Conservation (phyloP, 495 filamentous ascomycete species). For the Apodospora peruviana region DNA sequence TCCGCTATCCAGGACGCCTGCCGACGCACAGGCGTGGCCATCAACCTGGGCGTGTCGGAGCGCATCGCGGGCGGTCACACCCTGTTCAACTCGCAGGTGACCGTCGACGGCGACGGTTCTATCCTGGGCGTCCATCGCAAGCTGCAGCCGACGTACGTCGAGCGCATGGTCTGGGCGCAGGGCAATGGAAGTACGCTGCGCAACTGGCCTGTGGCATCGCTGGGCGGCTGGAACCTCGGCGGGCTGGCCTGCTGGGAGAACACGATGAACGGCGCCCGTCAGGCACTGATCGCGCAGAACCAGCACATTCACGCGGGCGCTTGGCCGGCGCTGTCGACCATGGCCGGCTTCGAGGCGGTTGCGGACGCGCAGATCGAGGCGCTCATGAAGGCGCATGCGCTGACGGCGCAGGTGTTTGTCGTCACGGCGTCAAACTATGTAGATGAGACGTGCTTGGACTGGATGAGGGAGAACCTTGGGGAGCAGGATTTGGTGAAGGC, state of each 20-base stretch:
- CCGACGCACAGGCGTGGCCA: conserved; percentile 19
- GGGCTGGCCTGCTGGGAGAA: conserved; percentile 47
- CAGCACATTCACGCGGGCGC: conserved; percentile 36
- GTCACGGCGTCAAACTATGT: conserved; percentile 35
- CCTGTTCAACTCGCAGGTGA: conserved; percentile 39
- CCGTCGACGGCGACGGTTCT: conserved; percentile 31
- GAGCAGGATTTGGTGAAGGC: conserved; percentile 33
- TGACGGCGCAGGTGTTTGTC: conserved; percentile 38
- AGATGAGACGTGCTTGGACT: conserved; percentile 32
- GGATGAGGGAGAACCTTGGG: conserved; percentile 37
- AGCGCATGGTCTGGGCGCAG: conserved; percentile 40
- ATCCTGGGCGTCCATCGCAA: conserved; percentile 44
- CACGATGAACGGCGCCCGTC: conserved; percentile 39
- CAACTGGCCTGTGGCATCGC: conserved; percentile 5
- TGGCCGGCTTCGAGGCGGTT: conserved; percentile 28
- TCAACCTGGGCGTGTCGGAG: conserved; percentile 34
- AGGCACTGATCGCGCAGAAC: conserved; percentile 33
- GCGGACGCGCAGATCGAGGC: conserved; percentile 38
- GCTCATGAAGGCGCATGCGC: conserved; percentile 38
- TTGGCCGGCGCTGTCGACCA: conserved; percentile 36
- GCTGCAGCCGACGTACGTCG: conserved; percentile 44
- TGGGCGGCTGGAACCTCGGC: conserved; percentile 32
- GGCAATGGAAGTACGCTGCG: conserved; percentile 34
- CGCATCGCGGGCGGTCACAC: conserved; percentile 30
- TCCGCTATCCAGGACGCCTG: conserved; percentile 29